Conservation (phyloP, 169 alveolate genomes). For the Amoebophrya sp. region DNA sequence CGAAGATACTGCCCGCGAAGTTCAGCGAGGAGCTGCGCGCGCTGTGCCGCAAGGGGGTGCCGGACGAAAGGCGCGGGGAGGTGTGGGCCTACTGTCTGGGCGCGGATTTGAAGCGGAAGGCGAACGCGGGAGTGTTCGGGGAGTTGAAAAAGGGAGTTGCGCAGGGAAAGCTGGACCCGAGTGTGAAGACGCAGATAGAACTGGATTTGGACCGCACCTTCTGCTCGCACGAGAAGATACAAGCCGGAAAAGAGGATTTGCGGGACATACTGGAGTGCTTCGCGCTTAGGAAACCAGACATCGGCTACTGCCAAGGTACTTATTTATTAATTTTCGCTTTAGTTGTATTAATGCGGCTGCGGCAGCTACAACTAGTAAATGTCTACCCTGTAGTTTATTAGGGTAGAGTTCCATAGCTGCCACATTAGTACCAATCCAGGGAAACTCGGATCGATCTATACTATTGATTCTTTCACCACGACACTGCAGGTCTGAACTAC, state of each 20-base stretch:
- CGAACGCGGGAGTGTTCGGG: neutral
- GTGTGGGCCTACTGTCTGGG: neutral
- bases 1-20: neutral
- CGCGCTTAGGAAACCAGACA: neutral
- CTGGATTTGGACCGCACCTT: neutral
- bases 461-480: too few relatives aligned
- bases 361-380: too few relatives aligned
- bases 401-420: too few relatives aligned
- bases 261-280: neutral
- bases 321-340: neutral
- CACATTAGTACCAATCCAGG: too few relatives aligned
- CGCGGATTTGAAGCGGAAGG: neutral
- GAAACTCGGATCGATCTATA: too few relatives aligned
- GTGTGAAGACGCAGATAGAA: neutral
- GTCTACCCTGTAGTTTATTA: too few relatives aligned
- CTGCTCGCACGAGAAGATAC: neutral
- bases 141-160: neutral
- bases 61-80: neutral
- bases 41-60: neutral
- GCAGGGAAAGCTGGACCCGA: neutral
- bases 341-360: neutral
- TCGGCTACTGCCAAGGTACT: neutral
- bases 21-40: neutral
- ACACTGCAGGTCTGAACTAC: slow-evolving; percentile 1
- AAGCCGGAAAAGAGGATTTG: neutral